A percentile compares a stretch with the other conserved stretches of the same genome.
phyloP scores from a whole-genome alignment of 129 eudicot genomes.

The Artemisia annua region DNA sequence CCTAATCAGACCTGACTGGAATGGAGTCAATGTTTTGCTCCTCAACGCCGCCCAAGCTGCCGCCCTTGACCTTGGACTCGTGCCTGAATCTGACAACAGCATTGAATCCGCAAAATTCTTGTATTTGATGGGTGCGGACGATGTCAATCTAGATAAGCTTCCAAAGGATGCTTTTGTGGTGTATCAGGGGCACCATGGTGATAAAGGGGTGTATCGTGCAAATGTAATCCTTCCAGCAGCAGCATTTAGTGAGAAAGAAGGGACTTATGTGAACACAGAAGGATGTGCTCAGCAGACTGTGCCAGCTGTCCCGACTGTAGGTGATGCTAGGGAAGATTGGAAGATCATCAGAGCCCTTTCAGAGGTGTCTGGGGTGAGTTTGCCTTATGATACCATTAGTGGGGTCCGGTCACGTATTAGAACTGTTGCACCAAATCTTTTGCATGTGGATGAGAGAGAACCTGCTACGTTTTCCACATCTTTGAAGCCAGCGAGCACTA shows the following conservation, averaged over 20 bases:
- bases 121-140: conserved; percentile 97
- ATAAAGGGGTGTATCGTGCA: conserved; percentile 82
- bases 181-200: conserved; percentile 98
- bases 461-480: conserved; percentile 59
- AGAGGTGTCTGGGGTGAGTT: conserved; percentile 63
- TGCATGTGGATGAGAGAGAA: conserved; percentile 77
- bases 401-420: conserved; percentile 59
- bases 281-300: conserved; percentile 76
- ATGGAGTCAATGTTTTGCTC: conserved; percentile 77
- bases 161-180: conserved; percentile 92
- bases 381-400: conserved; percentile 63
- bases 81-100: conserved; percentile 74
- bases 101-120: conserved; percentile 75
- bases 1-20: conserved; percentile 84
- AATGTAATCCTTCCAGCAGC: conserved; percentile 90
- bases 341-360: conserved; percentile 87
- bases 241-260: conserved; percentile 89
- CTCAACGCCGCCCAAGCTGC: conserved; percentile 98
- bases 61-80: conserved; percentile 93
- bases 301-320: conserved; percentile 96
- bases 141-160: conserved; percentile 63
- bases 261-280: conserved; percentile 89
- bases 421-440: conserved; percentile 84
- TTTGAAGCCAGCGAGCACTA: conserved; percentile 55
- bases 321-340: conserved; percentile 97